Conservation (phyloP, 2,329 filamentous ascomycete species). For the Aspergillus melleus region DNA sequence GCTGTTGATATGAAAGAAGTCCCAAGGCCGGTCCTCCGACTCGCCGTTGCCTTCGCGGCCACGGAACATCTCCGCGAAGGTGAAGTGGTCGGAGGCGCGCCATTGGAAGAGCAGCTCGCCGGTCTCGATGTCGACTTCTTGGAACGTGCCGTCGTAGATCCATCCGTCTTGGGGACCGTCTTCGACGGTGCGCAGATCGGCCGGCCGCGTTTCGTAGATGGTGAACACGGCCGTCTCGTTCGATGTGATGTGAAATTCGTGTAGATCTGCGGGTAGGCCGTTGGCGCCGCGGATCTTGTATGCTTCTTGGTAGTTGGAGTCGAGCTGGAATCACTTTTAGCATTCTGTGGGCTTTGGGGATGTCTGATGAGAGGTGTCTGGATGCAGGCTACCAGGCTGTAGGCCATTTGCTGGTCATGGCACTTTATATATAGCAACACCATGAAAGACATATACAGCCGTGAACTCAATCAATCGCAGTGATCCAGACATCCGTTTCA, state of each 20-base stretch:
- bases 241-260: conserved; percentile 48
- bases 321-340: conserved; percentile 19
- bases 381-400: too few relatives aligned
- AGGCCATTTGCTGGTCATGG: too few relatives aligned
- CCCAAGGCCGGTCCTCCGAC: conserved; percentile 40
- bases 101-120: conserved; percentile 49
- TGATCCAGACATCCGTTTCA: too few relatives aligned
- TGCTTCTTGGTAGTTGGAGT: conserved; percentile 35
- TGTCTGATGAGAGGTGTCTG: too few relatives aligned
- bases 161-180: conserved; percentile 39
- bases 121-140: conserved; percentile 49
- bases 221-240: conserved; percentile 46
- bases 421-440: too few relatives aligned
- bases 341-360: too few relatives aligned
- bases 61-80: conserved; percentile 25
- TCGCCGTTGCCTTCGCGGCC: conserved; percentile 19
- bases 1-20: conserved; percentile 59
- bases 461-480: too few relatives aligned
- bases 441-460: too few relatives aligned
- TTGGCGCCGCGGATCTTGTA: conserved; percentile 41
- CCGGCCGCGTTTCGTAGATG: conserved; percentile 39
- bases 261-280: conserved; percentile 39
- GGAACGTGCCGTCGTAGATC: conserved; percentile 45
- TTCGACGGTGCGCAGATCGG: conserved; percentile 38
- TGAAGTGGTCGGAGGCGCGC: conserved; percentile 48